These are phyloP conservation scores for Reutealis trisperma DNA, from an alignment of 345 rosid species.

Conservation along the genomic window DNA sequence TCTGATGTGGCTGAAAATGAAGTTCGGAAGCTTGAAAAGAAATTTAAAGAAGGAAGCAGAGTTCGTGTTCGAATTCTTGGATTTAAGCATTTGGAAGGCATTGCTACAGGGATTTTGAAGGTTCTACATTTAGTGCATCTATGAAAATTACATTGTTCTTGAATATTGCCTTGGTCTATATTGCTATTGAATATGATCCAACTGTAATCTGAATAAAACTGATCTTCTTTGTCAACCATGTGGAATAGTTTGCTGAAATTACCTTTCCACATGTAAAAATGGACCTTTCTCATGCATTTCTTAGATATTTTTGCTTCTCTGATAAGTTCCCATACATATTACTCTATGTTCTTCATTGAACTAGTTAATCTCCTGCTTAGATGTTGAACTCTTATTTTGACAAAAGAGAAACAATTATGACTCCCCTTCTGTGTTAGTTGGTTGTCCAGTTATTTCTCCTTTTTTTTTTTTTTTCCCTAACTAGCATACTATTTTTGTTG, in stretches of 20 bases:
- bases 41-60: constrained; percentile 66
- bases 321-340: too few species aligned
- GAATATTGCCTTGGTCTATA: neutral
- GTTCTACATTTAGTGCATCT: constrained; percentile 32
- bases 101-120: constrained; percentile 88
- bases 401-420: too few species aligned
- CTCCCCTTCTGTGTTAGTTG: too few species aligned
- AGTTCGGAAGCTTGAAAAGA: constrained; percentile 71
- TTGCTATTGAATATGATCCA: neutral
- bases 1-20: constrained; percentile 87
- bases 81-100: constrained; percentile 86
- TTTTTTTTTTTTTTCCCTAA: too few species aligned
- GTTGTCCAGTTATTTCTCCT: too few species aligned
- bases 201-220: neutral
- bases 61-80: constrained; percentile 91
- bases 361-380: too few species aligned
- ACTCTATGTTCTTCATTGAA: too few species aligned
- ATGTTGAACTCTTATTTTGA: too few species aligned
- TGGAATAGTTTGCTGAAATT: neutral
- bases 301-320: neutral
- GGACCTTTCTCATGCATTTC: neutral
- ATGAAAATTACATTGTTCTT: neutral
- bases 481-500: too few species aligned
- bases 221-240: neutral
- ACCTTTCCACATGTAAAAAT: neutral